phyloP scores from a whole-genome alignment of 2,329 filamentous ascomycete species.

The Dactylellina cionopaga region DNA sequence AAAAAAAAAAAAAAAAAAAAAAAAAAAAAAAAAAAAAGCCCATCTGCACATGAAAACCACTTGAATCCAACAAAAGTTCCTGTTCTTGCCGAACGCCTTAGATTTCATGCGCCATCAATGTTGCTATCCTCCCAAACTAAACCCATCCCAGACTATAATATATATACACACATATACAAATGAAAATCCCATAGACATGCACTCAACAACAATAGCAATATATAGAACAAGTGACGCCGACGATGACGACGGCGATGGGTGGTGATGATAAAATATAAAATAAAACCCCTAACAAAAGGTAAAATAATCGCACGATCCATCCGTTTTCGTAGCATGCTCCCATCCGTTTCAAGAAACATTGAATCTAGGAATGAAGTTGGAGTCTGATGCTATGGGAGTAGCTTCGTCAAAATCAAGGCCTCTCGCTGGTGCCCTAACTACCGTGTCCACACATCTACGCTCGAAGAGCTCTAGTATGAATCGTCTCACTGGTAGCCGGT shows the following conservation, averaged over 20 bases:
- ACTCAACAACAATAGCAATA: neutral
- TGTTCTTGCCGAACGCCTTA: conserved; percentile 23
- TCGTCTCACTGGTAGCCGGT: conserved; percentile 83
- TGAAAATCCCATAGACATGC: neutral
- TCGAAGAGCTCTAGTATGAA: conserved; percentile 96
- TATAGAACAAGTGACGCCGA: too few relatives aligned
- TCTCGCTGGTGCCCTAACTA: conserved; percentile 66
- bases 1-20: conserved; percentile 13
- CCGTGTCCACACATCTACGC: conserved; percentile 82
- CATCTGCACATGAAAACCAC: neutral
- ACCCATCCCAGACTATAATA: neutral
- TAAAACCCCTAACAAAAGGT: neutral
- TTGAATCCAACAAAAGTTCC: neutral
- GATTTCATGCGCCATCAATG: neutral
- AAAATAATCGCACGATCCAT: too few relatives aligned
- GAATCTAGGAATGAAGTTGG: conserved; percentile 4
- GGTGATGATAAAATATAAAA: neutral
- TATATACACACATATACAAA: conserved; percentile 10
- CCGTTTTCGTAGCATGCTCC: neutral
- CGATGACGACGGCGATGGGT: too few relatives aligned
- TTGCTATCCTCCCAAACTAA: conserved; percentile 1
- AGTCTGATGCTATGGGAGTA: neutral
- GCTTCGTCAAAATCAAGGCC: conserved; percentile 3
- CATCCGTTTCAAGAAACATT: conserved; percentile 12
- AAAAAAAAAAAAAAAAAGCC: conserved; percentile 23